Evolutionary conservation across 2,329 filamentous ascomycete species (phyloP), one percentile per base, ranked within the genome.

Genomic region (Paracoccidioides brasiliensis): DNA sequence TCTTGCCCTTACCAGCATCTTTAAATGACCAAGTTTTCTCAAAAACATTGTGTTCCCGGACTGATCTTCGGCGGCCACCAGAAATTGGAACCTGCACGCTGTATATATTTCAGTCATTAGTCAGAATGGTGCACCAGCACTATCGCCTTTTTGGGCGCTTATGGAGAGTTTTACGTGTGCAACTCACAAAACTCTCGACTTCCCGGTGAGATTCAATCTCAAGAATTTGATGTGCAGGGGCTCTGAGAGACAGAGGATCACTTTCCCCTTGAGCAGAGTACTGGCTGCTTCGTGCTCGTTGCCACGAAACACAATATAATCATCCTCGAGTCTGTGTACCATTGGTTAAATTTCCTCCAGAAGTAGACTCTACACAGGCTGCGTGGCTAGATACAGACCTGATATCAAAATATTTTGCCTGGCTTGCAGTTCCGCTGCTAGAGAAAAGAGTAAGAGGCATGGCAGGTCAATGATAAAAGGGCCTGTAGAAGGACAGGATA

Each of bases 281-380:
- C 85, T 87, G 45, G 85, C 80, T 49, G 87, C 85, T 66, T 91
- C 88, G 67, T 86, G 78, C 56, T 88, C 83, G 62, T 74, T 79
- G 58, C 88, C 88, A 54, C 87, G 83, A 60, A 93, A 85, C 35
- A 91, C 83, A 57, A 91, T 81, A 56, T 90, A 86, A 64, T 88
- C 84, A 64, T 85, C 84, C 53, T 90, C 85, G 58, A 90, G 79
- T 53, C 87, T 90, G 64, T 42, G 53, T 40, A 50, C 38, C 55
- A 54, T 38, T 41, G n/a, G 14, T 33, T 22, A 40, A 28, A 10
- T 8, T 41, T 12, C 7, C 45, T 10, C 9, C 22, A 22, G 22
- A 1, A 5, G 9, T 12, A 30, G 22, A 22, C 38, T 30, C 5
- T 28, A 52, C 15, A 52, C 7, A 32, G 7, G 12, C 5, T 9